Evolutionary conservation across 164 flowering plant genomes (phyloP), one percentile per base, ranked within the genome.

Genomic region (Vitis cinerea): DNA sequence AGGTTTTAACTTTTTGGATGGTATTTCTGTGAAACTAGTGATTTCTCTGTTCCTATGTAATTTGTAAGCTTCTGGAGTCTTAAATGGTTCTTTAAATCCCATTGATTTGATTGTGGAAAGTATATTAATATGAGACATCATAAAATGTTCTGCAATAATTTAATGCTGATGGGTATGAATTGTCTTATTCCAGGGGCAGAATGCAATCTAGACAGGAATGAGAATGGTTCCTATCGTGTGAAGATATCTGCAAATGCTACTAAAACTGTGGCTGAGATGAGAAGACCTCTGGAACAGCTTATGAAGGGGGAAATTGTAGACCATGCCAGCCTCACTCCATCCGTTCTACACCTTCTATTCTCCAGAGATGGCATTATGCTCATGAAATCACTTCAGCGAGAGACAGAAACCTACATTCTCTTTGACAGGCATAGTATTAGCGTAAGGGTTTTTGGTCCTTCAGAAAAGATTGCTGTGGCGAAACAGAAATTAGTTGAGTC

Each of bases 221-320:
- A 72, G 15, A 90, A 85, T 81, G 97, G 99, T 30, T 87, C 90
- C 29, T 86, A 76, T 66, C 80, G 94, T 27, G 94, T 93, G 57
- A 90, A 80, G 72, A 83, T 96, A 77, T 82, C 89, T 57, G 90
- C 97, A 16, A 82, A 82, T 76, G 98, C 97, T 6, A 92, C 97
- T 31, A 89, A 74, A 74, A 86, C 81, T 13, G 91, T 96, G 59
- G 98, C 97, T 44, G 97, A 92, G 66, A 23, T 88, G 71, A 84
- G 98, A 71, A 84, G 81, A 78, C 91, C 96, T 19, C 74, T 96
- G 59, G 98, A 93, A 80, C 78, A 82, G 78, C 85, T 96, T 19
- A 83, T 88, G 91, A 85, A 77, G 74, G 99, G 99, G 66, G 90
- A 72, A 71, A 76, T 73, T 11, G 55, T 96, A 53, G 72, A 76